Evolutionary conservation across 2,329 filamentous ascomycete species (phyloP), one percentile per base, ranked within the genome.

Genomic region (Mycocentrospora acerina): DNA sequence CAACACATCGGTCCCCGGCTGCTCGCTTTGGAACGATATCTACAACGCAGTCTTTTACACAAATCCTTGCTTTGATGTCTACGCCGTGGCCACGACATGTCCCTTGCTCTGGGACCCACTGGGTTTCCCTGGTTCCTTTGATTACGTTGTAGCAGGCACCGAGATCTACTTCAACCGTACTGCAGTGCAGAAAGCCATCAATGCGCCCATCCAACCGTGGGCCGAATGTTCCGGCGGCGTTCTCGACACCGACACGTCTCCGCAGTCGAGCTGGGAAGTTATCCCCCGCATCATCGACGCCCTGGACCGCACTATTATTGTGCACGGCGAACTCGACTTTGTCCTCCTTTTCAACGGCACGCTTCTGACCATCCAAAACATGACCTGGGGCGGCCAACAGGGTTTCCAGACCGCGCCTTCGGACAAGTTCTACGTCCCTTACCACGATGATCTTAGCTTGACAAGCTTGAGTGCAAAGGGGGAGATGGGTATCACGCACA

Each of bases 51-150:
- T 77, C 7, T 46, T 72, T 4, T 57, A 70, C 1, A 65, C 80
- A 24, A 93, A 93, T 68, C 88, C 88, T 0, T 93, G 88, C 71
- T 94, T 86, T 68, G 81, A 89, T 61, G 71, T 87, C 9, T 93
- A 91, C 67, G 79, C 86, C 34, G 78, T 91, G 11, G 79, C 79
- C 2, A 82, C 80, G 4, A 85, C 82, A 10, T 93, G 88, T 60
- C 88, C 88, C 0, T 50, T 82, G 3, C 71, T 79, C 2, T 88
- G 80, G 76, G 82, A 89, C 41, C 79, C 85, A 0, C 72, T 90
- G 3, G 81, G 81, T 12, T 84, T 85, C 66, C 82, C 85, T 0
- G 82, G 83, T n/a, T 75, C 76, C 2, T 72, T 81, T 37, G 62
- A 66, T 14, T 91, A 90, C 64, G 55, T 78, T 7, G 85, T 86